A percentile compares a stretch with the other conserved stretches of the same genome.
These are phyloP conservation scores for Sisymbrium altissimum DNA, from an alignment of 345 rosid genomes.

Conservation along the genomic window DNA sequence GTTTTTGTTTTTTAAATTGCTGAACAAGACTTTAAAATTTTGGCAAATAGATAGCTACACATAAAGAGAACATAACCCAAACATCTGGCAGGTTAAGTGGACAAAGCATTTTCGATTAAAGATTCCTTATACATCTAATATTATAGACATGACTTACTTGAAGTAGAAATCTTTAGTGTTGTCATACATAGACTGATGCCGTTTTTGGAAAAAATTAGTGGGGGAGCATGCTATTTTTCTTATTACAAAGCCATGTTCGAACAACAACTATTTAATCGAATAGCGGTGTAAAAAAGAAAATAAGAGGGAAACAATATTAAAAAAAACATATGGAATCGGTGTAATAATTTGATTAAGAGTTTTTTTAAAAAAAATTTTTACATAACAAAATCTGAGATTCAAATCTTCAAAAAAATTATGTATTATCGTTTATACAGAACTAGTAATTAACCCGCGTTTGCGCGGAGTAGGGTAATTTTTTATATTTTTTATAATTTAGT, in stretches of 20 bases:
- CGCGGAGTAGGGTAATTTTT: no score
- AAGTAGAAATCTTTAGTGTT: slow-evolving; percentile 22
- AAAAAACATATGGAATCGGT: no score
- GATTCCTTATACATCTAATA: not conserved
- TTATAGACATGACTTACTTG: slow-evolving; percentile 8
- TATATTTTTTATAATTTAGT: no score
- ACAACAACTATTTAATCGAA: not conserved
- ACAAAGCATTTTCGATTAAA: slow-evolving; percentile 5
- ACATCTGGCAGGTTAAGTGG: slow-evolving; percentile 28
- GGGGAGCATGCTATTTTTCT: slow-evolving; percentile 13
- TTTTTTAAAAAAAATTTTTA: no score
- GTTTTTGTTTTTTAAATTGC: not conserved
- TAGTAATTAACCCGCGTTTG: no score
- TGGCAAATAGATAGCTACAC: not conserved
- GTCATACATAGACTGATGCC: not conserved
- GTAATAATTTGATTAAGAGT: no score
- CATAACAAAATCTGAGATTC: no score
- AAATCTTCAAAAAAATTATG: no score
- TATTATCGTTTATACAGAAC: no score
- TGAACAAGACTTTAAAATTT: not conserved
- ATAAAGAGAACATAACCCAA: not conserved
- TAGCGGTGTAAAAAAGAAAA: not conserved
- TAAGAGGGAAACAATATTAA: not conserved
- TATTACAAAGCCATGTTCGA: slow-evolving; percentile 5
- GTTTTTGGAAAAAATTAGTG: slow-evolving; percentile 25